phyloP scores from a whole-genome alignment of 2,329 filamentous ascomycete genomes.

The Pezicula neosporulosa region DNA sequence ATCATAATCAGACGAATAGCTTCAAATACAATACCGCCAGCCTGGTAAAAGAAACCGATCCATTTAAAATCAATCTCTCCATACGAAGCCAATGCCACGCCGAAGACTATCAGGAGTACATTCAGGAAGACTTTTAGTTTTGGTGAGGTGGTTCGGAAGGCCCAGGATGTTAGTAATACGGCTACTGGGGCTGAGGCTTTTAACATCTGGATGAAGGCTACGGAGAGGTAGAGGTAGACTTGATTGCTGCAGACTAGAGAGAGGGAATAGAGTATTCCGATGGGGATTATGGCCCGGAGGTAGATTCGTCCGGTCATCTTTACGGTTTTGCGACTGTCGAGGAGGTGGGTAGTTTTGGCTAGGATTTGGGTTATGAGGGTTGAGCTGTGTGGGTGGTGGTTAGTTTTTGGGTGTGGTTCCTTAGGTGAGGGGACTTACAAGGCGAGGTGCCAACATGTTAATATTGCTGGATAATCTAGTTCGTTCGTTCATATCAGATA shows the following conservation, averaged over 20 bases:
- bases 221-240: constrained; percentile 89
- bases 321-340: constrained; percentile 89
- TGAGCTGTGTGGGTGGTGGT: constrained; percentile 37
- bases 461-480: constrained; percentile 65
- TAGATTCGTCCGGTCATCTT: constrained; percentile 97
- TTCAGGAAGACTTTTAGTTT: constrained; percentile 85
- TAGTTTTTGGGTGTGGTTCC: not conserved
- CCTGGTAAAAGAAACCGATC: constrained; percentile 74
- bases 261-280: constrained; percentile 90
- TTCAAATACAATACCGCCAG: constrained; percentile 74
- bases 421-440: constrained; percentile 41
- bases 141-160: constrained; percentile 75
- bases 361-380: constrained; percentile 90
- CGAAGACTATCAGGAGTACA: constrained; percentile 86
- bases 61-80: constrained; percentile 91
- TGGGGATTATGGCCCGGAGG: constrained; percentile 85
- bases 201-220: constrained; percentile 97
- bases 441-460: constrained; percentile 90
- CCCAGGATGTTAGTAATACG: constrained; percentile 84
- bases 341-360: constrained; percentile 79
- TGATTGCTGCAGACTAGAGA: constrained; percentile 93
- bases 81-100: constrained; percentile 88
- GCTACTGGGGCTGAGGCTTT: constrained; percentile 95
- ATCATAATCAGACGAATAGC: constrained; percentile 79
- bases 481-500: constrained; percentile 17